These are phyloP conservation scores for Tranzscheliella williamsii DNA, from an alignment of 1,284 basidiomycete genomes.

Conservation along the genomic window DNA sequence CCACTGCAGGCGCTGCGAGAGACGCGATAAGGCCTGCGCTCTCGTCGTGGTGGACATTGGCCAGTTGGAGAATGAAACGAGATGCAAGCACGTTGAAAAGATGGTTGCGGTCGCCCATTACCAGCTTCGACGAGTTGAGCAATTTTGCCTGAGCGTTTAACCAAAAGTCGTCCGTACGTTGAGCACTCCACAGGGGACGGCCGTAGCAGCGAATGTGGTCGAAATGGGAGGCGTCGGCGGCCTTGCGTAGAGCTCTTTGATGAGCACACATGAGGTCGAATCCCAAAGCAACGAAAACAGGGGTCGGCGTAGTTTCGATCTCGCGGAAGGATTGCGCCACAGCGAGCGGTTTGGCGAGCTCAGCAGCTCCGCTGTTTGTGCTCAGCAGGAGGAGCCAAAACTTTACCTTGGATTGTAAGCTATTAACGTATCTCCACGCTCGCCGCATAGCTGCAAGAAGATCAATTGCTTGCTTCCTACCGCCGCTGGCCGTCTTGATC, in stretches of 20 bases:
- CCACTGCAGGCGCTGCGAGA: not conserved
- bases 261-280: conserved; percentile 5
- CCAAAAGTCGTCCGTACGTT: conserved; percentile 1
- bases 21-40: not conserved
- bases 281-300: conserved; percentile 4
- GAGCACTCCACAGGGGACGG: conserved; percentile 10
- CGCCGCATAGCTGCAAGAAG: conserved; percentile 6
- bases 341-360: not conserved
- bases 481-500: not conserved
- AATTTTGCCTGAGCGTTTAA: not conserved
- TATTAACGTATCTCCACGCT: conserved; percentile 6
- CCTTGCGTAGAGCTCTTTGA: not conserved
- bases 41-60: not conserved
- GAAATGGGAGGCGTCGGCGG: not conserved
- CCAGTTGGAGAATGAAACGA: conserved; percentile 1
- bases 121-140: not conserved
- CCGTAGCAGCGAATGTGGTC: conserved; percentile 9
- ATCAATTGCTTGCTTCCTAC: not conserved
- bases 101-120: not conserved
- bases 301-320: not conserved
- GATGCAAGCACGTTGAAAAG: conserved; percentile 7
- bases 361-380: conserved; percentile 12
- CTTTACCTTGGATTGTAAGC: not conserved
- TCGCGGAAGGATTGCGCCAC: not conserved
- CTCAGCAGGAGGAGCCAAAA: conserved; percentile 17